Base-by-base conservation (phyloP, 2,329 filamentous ascomycete genomes). In the Penicillium sp. region DNA sequence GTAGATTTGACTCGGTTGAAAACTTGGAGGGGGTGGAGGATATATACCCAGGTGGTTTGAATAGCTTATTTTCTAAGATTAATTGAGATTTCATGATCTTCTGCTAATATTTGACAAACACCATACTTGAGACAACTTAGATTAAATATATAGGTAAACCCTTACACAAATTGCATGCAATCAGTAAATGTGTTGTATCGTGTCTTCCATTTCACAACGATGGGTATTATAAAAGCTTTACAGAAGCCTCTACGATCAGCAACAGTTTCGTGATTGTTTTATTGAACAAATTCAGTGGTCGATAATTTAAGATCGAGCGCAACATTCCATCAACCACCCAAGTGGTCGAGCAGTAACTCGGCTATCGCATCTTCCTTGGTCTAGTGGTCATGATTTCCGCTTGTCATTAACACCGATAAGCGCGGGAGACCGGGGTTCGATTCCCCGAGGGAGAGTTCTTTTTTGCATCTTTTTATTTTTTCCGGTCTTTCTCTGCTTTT, bases 341-440 rank as follows among this genome's bases (percentile, higher is more conserved):
- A 63, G 60, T 63, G 60, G 60, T 23, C 57, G 59, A 63, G 60
- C 52, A 47, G 60, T 55, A 60, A 60, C 58, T 60, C 56, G 47
- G 7, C 45, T 39, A 49, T 31, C 39, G 29, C 45, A 38, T 53
- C 47, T 49, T 63, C 58, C 59, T 62, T 69, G 66, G 66, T 68
- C 65, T 70, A 70, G 67, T 70, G 65, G 66, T 70, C 65, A 69
- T 70, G 65, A 70, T 70, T 64, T 69, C 65, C 69, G 66, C 65
- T 69, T 70, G 66, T 69, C 68, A 69, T 52, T 57, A 62, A 52
- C 10, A 59, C 57, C 41, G 54, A 59, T 56, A 59, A 67, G 68
- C 68, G 67, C 69, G 68, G 69, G 63, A 67, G 68, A 68, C 70
- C 68, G 65, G 65, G 65, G 67, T 70, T 70, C 67, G 67, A 71